Conservation (phyloP, 169 alveolate genomes). For the Cryptosporidium ryanae region DNA sequence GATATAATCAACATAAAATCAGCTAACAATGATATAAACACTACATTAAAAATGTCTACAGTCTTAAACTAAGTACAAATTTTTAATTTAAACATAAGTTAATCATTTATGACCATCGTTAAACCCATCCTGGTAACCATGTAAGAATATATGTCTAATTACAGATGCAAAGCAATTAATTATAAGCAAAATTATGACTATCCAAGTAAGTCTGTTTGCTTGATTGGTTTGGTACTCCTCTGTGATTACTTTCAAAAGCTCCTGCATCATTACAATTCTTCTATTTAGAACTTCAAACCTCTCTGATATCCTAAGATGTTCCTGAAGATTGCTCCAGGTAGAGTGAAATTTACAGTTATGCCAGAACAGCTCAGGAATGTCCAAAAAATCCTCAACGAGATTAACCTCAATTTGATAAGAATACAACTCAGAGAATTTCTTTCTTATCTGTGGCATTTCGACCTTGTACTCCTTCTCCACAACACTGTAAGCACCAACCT, state of each 20-base stretch:
- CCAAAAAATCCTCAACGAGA: conserved; percentile 81
- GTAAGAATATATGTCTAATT: conserved; percentile 13
- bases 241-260: conserved; percentile 55
- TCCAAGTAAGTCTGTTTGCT: conserved; percentile 69
- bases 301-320: conserved; percentile 43
- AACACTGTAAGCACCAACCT: conserved; percentile 76
- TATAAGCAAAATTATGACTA: conserved; percentile 37
- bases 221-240: conserved; percentile 66
- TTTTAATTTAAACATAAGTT: background rate
- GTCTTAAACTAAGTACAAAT: background rate
- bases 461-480: conserved; percentile 74
- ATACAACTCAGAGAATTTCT: conserved; percentile 77
- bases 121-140: background rate
- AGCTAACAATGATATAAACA: background rate
- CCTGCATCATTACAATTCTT: conserved; percentile 69
- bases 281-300: conserved; percentile 61
- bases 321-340: conserved; percentile 48
- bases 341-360: conserved; percentile 70
- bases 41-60: no score
- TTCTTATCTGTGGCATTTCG: conserved; percentile 46
- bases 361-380: conserved; percentile 82
- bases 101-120: background rate
- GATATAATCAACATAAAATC: conserved; percentile 6
- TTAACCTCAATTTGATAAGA: conserved; percentile 79
- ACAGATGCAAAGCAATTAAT: conserved; percentile 30